These are phyloP conservation scores for Heritiera fomes DNA, from an alignment of 345 rosid species.

Conservation along the genomic window DNA sequence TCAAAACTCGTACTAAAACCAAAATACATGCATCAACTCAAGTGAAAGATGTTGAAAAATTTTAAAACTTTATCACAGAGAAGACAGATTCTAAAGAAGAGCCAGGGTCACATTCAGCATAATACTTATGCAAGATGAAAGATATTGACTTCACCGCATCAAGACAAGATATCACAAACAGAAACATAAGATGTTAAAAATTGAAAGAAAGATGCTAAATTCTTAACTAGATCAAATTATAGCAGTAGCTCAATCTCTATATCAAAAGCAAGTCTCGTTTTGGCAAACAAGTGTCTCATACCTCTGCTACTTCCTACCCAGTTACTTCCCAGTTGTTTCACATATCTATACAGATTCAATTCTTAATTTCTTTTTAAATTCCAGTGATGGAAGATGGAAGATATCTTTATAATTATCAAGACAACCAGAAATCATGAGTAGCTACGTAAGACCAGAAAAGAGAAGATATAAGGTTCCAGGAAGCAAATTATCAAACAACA, in stretches of 20 bases:
- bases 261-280: neutral
- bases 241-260: neutral
- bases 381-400: neutral
- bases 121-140: neutral
- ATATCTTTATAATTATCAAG: neutral
- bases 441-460: neutral
- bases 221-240: neutral
- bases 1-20: too few species aligned
- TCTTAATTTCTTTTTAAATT: neutral
- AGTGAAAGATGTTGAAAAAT: too few species aligned
- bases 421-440: neutral
- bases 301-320: neutral
- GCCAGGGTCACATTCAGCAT: neutral
- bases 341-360: neutral
- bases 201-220: neutral
- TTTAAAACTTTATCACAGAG: neutral
- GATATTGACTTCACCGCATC: neutral
- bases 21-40: neutral
- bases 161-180: slow-evolving; percentile 7
- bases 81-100: slow-evolving; percentile 16
- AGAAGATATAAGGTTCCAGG: neutral
- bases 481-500: slow-evolving; percentile 7
- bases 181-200: neutral
- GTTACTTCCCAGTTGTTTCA: neutral
- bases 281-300: neutral